phyloP scores from a whole-genome alignment of 2,329 filamentous ascomycete species.

The Pseudogymnoascus verrucosus region DNA sequence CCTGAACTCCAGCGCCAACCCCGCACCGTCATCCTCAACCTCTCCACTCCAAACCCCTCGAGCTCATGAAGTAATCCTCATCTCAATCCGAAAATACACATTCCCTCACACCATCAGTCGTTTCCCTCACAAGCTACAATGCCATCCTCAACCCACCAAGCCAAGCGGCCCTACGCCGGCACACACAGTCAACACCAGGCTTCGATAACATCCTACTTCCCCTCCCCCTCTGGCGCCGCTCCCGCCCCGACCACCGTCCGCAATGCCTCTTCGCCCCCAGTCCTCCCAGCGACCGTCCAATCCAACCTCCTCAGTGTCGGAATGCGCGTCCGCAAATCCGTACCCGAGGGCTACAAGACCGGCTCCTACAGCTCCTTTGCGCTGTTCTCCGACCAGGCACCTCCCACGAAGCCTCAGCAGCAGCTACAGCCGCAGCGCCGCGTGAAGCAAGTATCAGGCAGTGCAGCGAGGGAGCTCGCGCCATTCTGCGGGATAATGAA shows the following conservation, averaged over 20 bases:
- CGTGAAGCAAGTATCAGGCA: slow-evolving; percentile 13
- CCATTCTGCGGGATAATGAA: slow-evolving; percentile 78
- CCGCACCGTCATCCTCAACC: slow-evolving; percentile 3
- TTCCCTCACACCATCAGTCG: not conserved
- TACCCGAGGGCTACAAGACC: slow-evolving; percentile 91
- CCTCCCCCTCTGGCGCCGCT: slow-evolving; percentile 16
- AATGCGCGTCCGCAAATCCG: slow-evolving; percentile 88
- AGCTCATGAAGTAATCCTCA: not conserved
- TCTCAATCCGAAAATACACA: not conserved
- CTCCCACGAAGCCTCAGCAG: slow-evolving; percentile 19
- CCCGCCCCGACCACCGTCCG: slow-evolving; percentile 33
- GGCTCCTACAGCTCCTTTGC: slow-evolving; percentile 44
- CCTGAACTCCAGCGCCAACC: slow-evolving; percentile 1
- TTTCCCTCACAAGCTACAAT: slow-evolving; percentile 14
- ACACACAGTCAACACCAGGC: slow-evolving; percentile 48
- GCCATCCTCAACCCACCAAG: slow-evolving; percentile 18
- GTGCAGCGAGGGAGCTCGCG: slow-evolving; percentile 51
- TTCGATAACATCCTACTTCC: slow-evolving; percentile 55
- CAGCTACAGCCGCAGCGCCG: slow-evolving; percentile 7
- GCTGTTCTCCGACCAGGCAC: slow-evolving; percentile 38
- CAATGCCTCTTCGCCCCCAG: slow-evolving; percentile 38
- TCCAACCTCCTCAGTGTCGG: slow-evolving; percentile 82
- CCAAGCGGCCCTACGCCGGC: slow-evolving; percentile 55
- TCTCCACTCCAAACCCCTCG: not conserved
- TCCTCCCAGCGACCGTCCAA: slow-evolving; percentile 60